These are phyloP conservation scores for Phytophthora idaei DNA, from an alignment of 352 stramenopile genomes.

Conservation along the genomic window DNA sequence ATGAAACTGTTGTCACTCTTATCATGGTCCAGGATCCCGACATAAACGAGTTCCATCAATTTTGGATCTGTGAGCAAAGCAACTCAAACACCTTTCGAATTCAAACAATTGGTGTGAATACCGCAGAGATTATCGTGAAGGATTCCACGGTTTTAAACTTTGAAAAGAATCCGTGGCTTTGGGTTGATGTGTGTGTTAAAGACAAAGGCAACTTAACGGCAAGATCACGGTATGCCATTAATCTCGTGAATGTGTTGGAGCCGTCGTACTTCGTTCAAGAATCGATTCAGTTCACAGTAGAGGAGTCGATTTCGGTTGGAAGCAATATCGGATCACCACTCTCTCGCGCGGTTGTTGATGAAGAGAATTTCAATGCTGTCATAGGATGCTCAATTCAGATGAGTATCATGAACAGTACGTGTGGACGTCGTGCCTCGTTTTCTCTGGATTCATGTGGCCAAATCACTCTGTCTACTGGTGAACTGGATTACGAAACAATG, in stretches of 20 bases:
- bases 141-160: conserved; percentile 47
- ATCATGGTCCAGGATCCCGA: conserved; percentile 48
- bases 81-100: conserved; percentile 39
- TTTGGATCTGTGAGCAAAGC: conserved; percentile 58
- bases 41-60: conserved; percentile 37
- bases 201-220: conserved; percentile 38
- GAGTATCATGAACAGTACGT: conserved; percentile 27
- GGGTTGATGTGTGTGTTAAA: conserved; percentile 56
- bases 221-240: conserved; percentile 30
- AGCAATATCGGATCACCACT: conserved; percentile 18
- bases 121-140: conserved; percentile 38
- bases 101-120: conserved; percentile 13
- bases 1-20: conserved; percentile 22
- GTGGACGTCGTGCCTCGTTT: conserved; percentile 14
- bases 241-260: conserved; percentile 59
- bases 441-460: conserved; percentile 24
- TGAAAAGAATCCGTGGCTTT: conserved; percentile 40
- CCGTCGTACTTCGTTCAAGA: conserved; percentile 43
- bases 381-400: conserved; percentile 22
- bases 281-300: conserved; percentile 30
- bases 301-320: conserved; percentile 33
- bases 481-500: conserved; percentile 35
- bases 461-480: conserved; percentile 18
- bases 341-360: conserved; percentile 23
- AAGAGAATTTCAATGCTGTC: conserved; percentile 25